Conservation (phyloP, 2,329 filamentous ascomycete species). For the Colletotrichum cereale region DNA sequence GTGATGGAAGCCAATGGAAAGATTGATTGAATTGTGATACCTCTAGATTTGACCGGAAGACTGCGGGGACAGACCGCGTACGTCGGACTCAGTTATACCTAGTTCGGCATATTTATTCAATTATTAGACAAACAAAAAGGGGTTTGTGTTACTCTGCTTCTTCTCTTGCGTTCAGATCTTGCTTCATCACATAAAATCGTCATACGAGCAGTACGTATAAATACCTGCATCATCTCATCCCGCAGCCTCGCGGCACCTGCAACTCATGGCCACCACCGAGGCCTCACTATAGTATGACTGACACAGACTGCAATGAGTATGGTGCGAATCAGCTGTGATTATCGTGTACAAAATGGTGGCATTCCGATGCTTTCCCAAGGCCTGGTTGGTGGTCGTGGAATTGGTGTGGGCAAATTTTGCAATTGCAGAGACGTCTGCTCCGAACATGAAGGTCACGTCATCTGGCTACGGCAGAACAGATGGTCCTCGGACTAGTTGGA, state of each 20-base stretch:
- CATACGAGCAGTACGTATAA: neutral
- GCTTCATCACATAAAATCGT: neutral
- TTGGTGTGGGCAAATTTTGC: neutral
- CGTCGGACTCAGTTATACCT: neutral
- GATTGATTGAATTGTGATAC: rapidly evolving
- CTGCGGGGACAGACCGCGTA: too few species aligned
- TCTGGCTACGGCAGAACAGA: neutral
- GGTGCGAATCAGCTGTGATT: neutral
- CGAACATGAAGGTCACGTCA: neutral
- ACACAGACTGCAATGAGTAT: too few species aligned
- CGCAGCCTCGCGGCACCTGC: neutral
- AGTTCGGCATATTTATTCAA: neutral
- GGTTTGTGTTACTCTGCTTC: neutral
- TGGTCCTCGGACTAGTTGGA: neutral
- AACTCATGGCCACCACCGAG: too few species aligned
- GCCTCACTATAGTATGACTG: neutral
- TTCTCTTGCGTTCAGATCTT: neutral
- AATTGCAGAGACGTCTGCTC: neutral
- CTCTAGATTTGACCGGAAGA: neutral
- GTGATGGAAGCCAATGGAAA: rapidly evolving
- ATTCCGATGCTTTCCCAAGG: too few species aligned
- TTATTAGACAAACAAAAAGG: neutral
- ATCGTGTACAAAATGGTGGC: neutral
- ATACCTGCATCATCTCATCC: neutral
- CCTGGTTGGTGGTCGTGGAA: neutral